Evolutionary conservation across 1,284 basidiomycete genomes (phyloP).

Genomic region (Naganishia cerealis): DNA sequence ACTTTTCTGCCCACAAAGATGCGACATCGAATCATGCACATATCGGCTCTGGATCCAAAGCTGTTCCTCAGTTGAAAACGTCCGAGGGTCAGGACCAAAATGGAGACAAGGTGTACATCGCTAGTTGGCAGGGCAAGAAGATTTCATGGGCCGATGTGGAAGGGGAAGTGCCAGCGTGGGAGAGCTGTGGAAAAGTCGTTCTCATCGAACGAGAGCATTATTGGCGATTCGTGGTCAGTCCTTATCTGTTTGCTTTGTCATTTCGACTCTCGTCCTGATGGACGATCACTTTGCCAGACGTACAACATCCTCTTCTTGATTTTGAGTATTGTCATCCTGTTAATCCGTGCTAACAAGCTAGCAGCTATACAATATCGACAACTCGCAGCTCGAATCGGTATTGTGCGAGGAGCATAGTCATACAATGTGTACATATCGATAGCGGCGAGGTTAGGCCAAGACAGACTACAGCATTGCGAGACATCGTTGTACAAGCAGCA

Average conservation of each 20-base stretch:
- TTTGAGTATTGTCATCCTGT: conserved; percentile 65
- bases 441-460: not conserved
- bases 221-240: conserved; percentile 76
- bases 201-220: conserved; percentile 75
- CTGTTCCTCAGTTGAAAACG: conserved; percentile 7
- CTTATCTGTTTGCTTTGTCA: not conserved
- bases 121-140: conserved; percentile 34
- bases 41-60: not conserved
- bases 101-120: conserved; percentile 30
- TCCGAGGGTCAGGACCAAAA: conserved; percentile 12
- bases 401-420: conserved; percentile 34
- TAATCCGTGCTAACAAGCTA: conserved; percentile 67
- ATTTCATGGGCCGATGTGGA: conserved; percentile 25
- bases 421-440: not conserved
- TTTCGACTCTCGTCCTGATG: not conserved
- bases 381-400: conserved; percentile 73
- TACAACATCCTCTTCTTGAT: conserved; percentile 71
- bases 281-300: conserved; percentile 41
- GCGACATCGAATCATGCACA: conserved; percentile 11
- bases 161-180: conserved; percentile 80
- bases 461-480: not conserved
- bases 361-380: conserved; percentile 72
- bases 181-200: conserved; percentile 80
- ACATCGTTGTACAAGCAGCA: conserved; percentile 4
- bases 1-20: conserved; percentile 24